Conservation (phyloP, 2,329 filamentous ascomycete genomes). For the Beauveria rudraprayagi region DNA sequence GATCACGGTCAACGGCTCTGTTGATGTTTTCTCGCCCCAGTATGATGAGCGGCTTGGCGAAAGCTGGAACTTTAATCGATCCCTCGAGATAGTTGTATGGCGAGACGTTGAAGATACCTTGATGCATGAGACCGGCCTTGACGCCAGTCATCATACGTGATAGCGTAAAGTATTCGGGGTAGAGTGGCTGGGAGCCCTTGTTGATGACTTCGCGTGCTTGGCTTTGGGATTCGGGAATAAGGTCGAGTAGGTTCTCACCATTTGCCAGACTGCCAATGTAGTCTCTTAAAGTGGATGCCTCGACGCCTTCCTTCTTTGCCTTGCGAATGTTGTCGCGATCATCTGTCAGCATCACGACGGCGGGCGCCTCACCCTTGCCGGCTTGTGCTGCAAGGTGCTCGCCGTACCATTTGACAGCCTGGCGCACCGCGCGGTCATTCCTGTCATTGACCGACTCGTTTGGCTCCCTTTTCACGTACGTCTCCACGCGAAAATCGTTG, state of each 20-base stretch:
- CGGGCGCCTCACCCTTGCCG: slow-evolving; percentile 44
- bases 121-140: slow-evolving; percentile 80
- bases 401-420: slow-evolving; percentile 82
- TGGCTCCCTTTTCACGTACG: slow-evolving; percentile 64
- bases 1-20: slow-evolving; percentile 80
- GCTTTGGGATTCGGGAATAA: slow-evolving; percentile 77
- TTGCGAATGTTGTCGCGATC: slow-evolving; percentile 82
- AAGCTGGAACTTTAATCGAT: slow-evolving; percentile 80
- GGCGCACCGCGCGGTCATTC: slow-evolving; percentile 85
- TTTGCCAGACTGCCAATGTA: slow-evolving; percentile 83
- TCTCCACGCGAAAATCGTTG: slow-evolving; percentile 94
- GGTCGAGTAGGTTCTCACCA: slow-evolving; percentile 77
- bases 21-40: slow-evolving; percentile 95
- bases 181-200: slow-evolving; percentile 62
- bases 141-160: slow-evolving; percentile 93
- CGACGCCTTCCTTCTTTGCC: slow-evolving; percentile 66
- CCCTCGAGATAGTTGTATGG: slow-evolving; percentile 97
- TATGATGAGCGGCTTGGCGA: slow-evolving; percentile 80
- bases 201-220: slow-evolving; percentile 47
- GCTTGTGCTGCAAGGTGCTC: slow-evolving; percentile 66
- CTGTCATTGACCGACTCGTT: slow-evolving; percentile 92
- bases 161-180: slow-evolving; percentile 80
- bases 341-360: slow-evolving; percentile 88
- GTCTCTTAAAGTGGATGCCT: slow-evolving; percentile 58
- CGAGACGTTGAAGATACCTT: slow-evolving; percentile 92